Conservation (phyloP, 1,139 yeast genomes). For the Zygoascus meyerae region DNA sequence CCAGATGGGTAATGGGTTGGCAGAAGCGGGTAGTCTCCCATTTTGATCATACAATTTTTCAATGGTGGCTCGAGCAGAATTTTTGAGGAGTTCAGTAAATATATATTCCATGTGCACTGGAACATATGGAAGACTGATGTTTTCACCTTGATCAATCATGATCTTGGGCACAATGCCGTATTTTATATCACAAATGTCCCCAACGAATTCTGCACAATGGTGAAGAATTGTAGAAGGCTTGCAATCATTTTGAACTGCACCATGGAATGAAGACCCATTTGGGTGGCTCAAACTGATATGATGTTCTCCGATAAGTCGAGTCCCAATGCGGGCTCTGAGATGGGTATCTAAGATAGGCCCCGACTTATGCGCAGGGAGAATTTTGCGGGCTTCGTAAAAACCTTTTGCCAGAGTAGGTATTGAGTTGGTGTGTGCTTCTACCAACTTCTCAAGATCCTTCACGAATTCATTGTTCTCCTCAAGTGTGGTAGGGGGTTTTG, state of each 20-base stretch:
- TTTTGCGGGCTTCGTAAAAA: slow-evolving; percentile 62
- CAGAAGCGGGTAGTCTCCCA: slow-evolving; percentile 6
- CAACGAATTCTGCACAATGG: slow-evolving; percentile 66
- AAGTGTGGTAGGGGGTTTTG: slow-evolving; percentile 40
- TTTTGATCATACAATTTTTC: slow-evolving; percentile 43
- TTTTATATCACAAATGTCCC: slow-evolving; percentile 73
- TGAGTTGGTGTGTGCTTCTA: slow-evolving; percentile 76
- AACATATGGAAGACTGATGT: slow-evolving; percentile 63
- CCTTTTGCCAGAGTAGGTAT: slow-evolving; percentile 77
- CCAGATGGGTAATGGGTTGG: slow-evolving; percentile 49
- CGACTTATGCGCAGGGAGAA: slow-evolving; percentile 47
- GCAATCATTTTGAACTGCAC: slow-evolving; percentile 63
- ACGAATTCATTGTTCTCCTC: slow-evolving; percentile 52
- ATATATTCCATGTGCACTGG: slow-evolving; percentile 85
- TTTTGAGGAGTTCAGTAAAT: slow-evolving; percentile 79
- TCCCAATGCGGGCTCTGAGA: slow-evolving; percentile 74
- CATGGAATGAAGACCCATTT: slow-evolving; percentile 48
- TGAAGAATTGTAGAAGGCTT: slow-evolving; percentile 55
- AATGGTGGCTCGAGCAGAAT: slow-evolving; percentile 79
- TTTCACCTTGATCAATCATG: slow-evolving; percentile 47
- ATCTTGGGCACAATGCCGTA: slow-evolving; percentile 68
- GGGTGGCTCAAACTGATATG: slow-evolving; percentile 57
- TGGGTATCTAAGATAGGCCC: slow-evolving; percentile 68
- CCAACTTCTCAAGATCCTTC: slow-evolving; percentile 49
- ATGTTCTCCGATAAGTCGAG: slow-evolving; percentile 81